phyloP scores from a whole-genome alignment of 2,329 filamentous ascomycete genomes.

The Fusarium pilosicola region DNA sequence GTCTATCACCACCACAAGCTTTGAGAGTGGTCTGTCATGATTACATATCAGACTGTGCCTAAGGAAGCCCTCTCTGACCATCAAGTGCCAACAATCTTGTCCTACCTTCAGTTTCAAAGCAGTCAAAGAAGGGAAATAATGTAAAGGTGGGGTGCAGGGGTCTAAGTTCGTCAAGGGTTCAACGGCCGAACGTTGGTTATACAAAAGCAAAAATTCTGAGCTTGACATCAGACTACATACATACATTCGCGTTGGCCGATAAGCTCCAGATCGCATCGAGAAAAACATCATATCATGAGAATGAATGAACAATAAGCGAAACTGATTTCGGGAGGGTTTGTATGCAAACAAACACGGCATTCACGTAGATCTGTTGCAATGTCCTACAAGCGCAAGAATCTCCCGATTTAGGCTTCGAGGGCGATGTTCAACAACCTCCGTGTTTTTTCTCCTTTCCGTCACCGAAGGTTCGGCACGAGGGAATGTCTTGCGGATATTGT shows the following conservation, averaged over 20 bases:
- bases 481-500: constrained; percentile 42
- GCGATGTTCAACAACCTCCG: constrained; percentile 15
- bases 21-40: neutral
- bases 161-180: constrained; percentile 20
- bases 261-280: neutral
- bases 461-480: constrained; percentile 30
- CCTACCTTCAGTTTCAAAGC: neutral
- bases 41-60: constrained; percentile 6
- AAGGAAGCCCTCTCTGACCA: neutral
- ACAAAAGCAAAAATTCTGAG: constrained; percentile 5
- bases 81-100: constrained; percentile 18
- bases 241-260: neutral
- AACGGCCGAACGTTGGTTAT: constrained; percentile 1
- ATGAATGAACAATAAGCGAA: neutral
- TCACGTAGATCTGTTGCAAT: neutral
- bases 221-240: neutral
- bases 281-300: neutral
- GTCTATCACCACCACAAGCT: neutral
- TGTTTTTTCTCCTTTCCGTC: neutral
- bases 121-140: neutral
- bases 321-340: neutral
- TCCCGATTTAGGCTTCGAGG: constrained; percentile 36
- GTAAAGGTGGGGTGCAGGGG: constrained; percentile 13
- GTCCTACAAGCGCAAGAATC: constrained; percentile 40
- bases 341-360: constrained; percentile 12